Base-by-base conservation (phyloP, 1,139 yeast genomes). In the Scheffersomyces lignicola region DNA sequence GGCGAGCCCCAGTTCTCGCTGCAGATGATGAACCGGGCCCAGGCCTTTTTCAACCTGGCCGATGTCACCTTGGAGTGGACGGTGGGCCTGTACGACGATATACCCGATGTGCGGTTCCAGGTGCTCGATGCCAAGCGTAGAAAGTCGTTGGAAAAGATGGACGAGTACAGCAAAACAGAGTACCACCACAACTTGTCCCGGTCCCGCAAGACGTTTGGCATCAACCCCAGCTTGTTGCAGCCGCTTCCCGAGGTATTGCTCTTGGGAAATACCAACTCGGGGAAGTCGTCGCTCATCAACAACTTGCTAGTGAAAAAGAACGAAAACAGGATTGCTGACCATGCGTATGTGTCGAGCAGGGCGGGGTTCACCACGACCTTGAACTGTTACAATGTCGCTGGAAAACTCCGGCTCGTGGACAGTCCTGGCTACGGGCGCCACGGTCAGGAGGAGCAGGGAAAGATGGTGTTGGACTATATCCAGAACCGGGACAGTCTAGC, bases 401-500 rank as follows among this genome's bases (percentile, higher is more conserved):
- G 77, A 32, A 66, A 72, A 40, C 65, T 88, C 31, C 63, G 88
- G 39, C 51, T 88, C 6, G 74, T 88, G 2, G 97, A 88, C 53
- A 77, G 88, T 24, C 96, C 97, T 0, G 97, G 97, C 0, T 88
- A 88, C 52, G 97, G 97, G 2, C 66, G 59, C 16, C 75, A 66
- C 47, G 89, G 82, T 2, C 69, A 69, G 16, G 54, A 51, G n/a
- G 60, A 66, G 42, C 95, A 88, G 52, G 96, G 96, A 1, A 60
- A 73, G 34, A 68, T 82, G 31, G 83, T 84, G 1, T 52, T 79
- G 45, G 76, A 78, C 25, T 88, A 87, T 49, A 58, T 88, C 7
- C 55, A 60, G 16, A 62, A 71, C 12, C 65, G 94, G 34, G 56
- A 65, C 29, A 73, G 69, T 24, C 62, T 89, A 18, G 62, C 74